These are phyloP conservation scores for Stemphylium beticola DNA, from an alignment of 2,329 filamentous ascomycete genomes.

Conservation along the genomic window DNA sequence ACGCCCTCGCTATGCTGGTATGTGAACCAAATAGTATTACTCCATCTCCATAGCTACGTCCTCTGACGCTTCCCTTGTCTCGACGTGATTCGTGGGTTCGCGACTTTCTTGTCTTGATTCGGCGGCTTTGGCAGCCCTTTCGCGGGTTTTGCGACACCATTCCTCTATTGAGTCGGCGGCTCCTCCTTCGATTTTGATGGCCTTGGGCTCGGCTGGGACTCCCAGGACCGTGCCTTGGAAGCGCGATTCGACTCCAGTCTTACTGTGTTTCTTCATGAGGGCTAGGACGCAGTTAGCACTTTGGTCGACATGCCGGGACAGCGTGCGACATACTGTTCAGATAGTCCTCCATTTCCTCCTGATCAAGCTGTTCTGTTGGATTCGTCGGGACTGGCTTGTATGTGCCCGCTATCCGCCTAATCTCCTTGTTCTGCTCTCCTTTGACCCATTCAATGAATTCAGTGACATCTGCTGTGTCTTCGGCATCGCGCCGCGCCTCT, in stretches of 20 bases:
- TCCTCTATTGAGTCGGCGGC: constrained; percentile 69
- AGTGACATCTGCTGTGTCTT: constrained; percentile 79
- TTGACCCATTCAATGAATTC: constrained; percentile 81
- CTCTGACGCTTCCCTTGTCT: constrained; percentile 26
- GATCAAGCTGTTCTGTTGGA: constrained; percentile 57
- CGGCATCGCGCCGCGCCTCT: constrained; percentile 59
- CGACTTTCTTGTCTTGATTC: constrained; percentile 31
- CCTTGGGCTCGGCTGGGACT: constrained; percentile 71
- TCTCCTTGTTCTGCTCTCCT: constrained; percentile 77
- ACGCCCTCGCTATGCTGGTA: constrained; percentile 47
- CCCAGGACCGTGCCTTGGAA: constrained; percentile 86
- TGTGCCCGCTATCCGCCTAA: constrained; percentile 79
- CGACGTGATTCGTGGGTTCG: constrained; percentile 22
- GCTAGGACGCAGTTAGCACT: constrained; percentile 54
- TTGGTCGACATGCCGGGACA: neutral
- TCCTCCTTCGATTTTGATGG: constrained; percentile 80
- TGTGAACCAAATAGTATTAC: constrained; percentile 19
- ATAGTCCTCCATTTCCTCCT: constrained; percentile 55
- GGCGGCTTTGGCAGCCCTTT: constrained; percentile 34
- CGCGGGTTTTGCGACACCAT: constrained; percentile 59
- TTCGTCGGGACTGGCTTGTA: constrained; percentile 48
- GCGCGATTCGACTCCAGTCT: constrained; percentile 83
- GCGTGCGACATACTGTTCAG: constrained; percentile 47
- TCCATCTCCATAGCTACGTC: constrained; percentile 37
- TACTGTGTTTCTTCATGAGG: constrained; percentile 91